Base-by-base conservation (phyloP, 306 rosid genomes). In the Rosa rugosa region DNA sequence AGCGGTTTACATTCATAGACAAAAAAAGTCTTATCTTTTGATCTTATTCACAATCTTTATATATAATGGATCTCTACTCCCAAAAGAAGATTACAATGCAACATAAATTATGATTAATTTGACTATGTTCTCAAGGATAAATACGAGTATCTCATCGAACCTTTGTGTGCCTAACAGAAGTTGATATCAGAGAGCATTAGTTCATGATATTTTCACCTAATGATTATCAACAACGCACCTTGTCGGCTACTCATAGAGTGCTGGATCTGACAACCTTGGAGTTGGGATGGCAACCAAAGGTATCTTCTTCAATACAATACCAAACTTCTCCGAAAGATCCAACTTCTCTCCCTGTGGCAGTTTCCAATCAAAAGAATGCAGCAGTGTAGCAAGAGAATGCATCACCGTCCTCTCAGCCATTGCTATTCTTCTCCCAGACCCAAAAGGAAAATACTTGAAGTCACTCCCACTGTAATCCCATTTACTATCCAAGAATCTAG, bases 361-460 rank as follows among this genome's bases (percentile, higher is more conserved):
- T 53, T 62, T 72, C 96, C 97, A 92, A 57, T 92, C 91, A 79
- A 89, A 92, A 5, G 88, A 87, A 77, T 92, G 94, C 51, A 89
- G 11, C 5, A 92, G 83, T 0, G 92, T 92, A 10, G 97, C 96
- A 1, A 86, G 63, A 8, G 83, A 86, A 73, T 87, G 70, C 44
- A 90, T 18, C 46, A 90, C 91, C 10, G 79, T 86, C 75, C 91
- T 89, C 85, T 92, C 92, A 8, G 94, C 97, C 97, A 92, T 89
- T 17, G 86, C 92, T 2, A 69, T 87, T 78, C 97, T 88, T 78
- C 92, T 80, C 10, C 96, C 97, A 38, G 94, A 90, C 18, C 96
- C 94, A 81, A 92, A 92, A 1, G 97, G 96, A 1, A 92, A 59
- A 69, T 90, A 92, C 9, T 16, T 71, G 36, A 92, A 92, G 72